Evolutionary conservation across 2,329 filamentous ascomycete genomes (phyloP).

Genomic region (Diaporthe citrichinensis): DNA sequence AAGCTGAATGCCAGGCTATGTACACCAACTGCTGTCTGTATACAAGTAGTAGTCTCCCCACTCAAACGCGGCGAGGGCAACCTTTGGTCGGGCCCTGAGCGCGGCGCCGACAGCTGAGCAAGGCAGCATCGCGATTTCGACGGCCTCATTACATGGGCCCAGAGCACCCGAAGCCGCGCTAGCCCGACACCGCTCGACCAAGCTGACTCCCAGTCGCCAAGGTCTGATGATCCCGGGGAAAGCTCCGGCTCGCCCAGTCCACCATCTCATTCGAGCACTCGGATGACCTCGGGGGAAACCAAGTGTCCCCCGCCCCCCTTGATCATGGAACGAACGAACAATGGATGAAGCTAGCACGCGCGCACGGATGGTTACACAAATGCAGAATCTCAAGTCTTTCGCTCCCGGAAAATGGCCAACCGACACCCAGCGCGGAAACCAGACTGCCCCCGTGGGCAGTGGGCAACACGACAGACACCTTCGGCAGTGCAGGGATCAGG

Average conservation of each 20-base stretch:
- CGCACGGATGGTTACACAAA: constrained; percentile 33
- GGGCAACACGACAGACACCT: background rate
- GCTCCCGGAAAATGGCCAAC: constrained; percentile 19
- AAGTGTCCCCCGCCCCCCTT: background rate
- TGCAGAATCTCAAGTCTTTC: constrained; percentile 12
- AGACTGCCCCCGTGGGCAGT: background rate
- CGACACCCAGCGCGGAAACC: background rate
- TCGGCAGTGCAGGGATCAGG: constrained; percentile 23
- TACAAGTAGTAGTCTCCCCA: background rate
- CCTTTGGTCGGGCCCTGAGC: background rate
- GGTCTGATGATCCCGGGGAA: constrained; percentile 30
- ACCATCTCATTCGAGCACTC: constrained; percentile 14
- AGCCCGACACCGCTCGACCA: constrained; percentile 31
- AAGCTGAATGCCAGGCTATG: background rate
- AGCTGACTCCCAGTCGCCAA: constrained; percentile 30
- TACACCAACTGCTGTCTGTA: background rate
- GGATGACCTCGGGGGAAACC: constrained; percentile 20
- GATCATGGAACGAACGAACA: constrained; percentile 21
- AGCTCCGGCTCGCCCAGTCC: constrained; percentile 26
- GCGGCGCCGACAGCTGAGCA: constrained; percentile 10
- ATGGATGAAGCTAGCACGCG: constrained; percentile 12
- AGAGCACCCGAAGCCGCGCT: constrained; percentile 22
- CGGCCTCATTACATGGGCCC: constrained; percentile 12
- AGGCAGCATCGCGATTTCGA: constrained; percentile 8
- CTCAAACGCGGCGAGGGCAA: background rate